Percentiles rank a stretch among this genome's conserved stretches.
phyloP scores from a whole-genome alignment of 192 early-diverging fungal species.

The Podila horticola region DNA sequence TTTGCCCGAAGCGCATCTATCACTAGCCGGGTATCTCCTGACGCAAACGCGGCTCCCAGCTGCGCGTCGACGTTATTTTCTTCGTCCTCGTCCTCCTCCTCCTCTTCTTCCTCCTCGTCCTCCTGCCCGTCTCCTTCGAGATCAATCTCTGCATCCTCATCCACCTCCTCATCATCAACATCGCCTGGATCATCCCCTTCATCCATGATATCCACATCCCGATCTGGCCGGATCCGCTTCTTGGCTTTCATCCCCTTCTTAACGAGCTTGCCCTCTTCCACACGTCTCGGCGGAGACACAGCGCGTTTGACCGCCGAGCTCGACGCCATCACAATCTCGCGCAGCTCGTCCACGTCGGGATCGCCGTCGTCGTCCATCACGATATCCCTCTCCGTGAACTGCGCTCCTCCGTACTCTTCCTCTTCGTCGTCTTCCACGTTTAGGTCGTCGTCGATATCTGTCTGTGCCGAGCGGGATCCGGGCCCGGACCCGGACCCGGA shows the following conservation, averaged over 20 bases:
- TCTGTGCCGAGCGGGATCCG: conserved; percentile 48
- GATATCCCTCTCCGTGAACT: conserved; percentile 81
- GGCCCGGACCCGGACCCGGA: conserved; percentile 6
- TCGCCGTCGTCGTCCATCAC: conserved; percentile 54
- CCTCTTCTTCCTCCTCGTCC: conserved; percentile 9
- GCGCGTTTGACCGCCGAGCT: conserved; percentile 30
- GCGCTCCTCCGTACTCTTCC: conserved; percentile 73
- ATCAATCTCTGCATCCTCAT: conserved; percentile 45
- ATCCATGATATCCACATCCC: conserved; percentile 36
- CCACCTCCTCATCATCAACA: conserved; percentile 22
- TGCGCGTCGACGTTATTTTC: conserved; percentile 18
- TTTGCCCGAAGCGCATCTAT: conserved; percentile 83
- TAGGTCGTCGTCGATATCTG: conserved; percentile 81
- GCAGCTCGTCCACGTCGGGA: conserved; percentile 47
- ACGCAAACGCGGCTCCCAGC: conserved; percentile 17
- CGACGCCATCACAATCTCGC: conserved; percentile 55
- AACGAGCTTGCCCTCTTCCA: conserved; percentile 8
- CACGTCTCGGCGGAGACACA: not conserved
- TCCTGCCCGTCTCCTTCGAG: conserved; percentile 34
- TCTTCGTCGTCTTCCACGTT: conserved; percentile 87
- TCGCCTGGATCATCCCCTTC: conserved; percentile 18
- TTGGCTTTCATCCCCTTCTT: conserved; percentile 19
- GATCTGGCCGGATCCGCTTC: not conserved
- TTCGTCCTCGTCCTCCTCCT: conserved; percentile 16
- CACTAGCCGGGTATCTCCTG: conserved; percentile 67